These are phyloP conservation scores for Monsonia emarginata DNA, from an alignment of 441 rosid genomes.

Conservation along the genomic window DNA sequence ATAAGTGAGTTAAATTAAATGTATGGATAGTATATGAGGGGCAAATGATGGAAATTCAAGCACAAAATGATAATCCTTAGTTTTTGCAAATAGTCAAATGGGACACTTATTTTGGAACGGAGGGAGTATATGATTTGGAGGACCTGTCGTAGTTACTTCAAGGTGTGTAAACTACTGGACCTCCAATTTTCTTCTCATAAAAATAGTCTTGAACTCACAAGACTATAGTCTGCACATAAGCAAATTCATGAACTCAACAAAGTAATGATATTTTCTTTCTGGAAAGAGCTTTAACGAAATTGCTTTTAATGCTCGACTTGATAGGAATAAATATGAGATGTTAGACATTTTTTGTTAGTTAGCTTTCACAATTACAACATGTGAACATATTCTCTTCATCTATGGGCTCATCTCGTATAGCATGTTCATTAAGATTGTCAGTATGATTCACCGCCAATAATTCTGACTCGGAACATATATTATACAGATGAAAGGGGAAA, in stretches of 20 bases:
- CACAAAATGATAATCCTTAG: too few relatives aligned
- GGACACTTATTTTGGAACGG: too few relatives aligned
- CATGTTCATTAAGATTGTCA: background rate
- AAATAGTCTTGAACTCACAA: background rate
- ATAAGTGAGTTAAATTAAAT: too few relatives aligned
- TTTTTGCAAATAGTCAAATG: too few relatives aligned
- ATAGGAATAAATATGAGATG: background rate
- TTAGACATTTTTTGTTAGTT: background rate
- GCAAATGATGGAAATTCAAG: too few relatives aligned
- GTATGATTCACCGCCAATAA: conserved; percentile 1
- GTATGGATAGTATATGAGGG: too few relatives aligned
- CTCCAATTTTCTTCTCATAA: background rate
- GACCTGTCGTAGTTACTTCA: too few relatives aligned
- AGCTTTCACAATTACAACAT: background rate
- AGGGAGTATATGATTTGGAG: too few relatives aligned
- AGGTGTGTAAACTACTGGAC: too few relatives aligned
- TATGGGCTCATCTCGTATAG: background rate
- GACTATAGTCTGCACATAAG: too few relatives aligned
- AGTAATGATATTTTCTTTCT: background rate
- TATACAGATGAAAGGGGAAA: conserved; percentile 92
- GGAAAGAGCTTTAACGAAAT: background rate
- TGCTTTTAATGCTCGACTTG: background rate
- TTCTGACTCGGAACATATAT: conserved; percentile 5
- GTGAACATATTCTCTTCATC: background rate
- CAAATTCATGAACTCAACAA: background rate